These are phyloP conservation scores for Citrus sp. DNA, from an alignment of 345 rosid species.

Conservation along the genomic window DNA sequence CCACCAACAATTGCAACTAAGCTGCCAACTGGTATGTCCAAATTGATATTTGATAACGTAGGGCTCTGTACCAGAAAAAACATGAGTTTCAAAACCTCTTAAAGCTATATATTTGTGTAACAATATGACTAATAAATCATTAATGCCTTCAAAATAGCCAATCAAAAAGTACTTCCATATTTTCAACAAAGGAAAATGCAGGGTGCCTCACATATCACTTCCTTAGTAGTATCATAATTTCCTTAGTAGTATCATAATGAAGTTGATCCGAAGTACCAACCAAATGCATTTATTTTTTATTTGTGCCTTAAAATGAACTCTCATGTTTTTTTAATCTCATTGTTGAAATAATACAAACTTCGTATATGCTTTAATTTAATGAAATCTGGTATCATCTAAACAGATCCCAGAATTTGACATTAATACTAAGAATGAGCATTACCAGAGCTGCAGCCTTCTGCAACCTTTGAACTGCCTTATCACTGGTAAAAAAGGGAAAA, in stretches of 20 bases:
- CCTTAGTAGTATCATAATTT: not conserved
- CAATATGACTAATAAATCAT: not conserved
- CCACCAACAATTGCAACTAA: constrained; percentile 91
- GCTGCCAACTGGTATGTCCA: constrained; percentile 74
- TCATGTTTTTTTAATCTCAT: not conserved
- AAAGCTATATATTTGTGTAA: constrained; percentile 4
- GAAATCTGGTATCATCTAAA: not conserved
- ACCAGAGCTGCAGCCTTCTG: not conserved
- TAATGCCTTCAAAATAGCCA: not conserved
- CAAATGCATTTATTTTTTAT: not conserved
- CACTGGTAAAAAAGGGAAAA: not conserved
- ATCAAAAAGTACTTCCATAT: not conserved
- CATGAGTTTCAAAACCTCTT: not conserved
- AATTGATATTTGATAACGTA: constrained; percentile 65
- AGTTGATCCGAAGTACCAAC: not conserved
- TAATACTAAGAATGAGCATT: not conserved
- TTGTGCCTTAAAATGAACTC: not conserved
- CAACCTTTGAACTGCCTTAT: not conserved
- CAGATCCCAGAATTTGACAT: not conserved
- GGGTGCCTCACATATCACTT: not conserved
- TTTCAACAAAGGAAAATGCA: not conserved
- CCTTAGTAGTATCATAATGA: not conserved
- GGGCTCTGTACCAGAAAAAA: constrained; percentile 54
- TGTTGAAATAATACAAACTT: not conserved
- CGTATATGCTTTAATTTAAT: not conserved